phyloP scores from a whole-genome alignment of 345 rosid species.

The Eucalyptus cloeziana region DNA sequence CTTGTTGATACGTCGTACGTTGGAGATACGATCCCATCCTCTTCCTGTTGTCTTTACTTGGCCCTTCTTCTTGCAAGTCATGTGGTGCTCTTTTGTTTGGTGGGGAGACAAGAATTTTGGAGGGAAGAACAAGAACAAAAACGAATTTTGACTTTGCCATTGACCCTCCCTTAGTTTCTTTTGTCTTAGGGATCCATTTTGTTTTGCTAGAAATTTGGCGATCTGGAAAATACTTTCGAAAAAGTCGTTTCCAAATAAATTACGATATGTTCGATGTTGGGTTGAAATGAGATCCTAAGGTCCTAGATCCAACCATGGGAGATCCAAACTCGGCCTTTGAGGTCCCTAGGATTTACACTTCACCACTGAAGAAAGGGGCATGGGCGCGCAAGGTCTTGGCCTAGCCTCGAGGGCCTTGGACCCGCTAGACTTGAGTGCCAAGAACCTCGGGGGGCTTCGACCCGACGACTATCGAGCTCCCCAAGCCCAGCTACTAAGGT shows the following conservation, averaged over 20 bases:
- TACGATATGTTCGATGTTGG: not conserved
- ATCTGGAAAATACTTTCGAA: not conserved
- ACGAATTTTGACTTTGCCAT: not conserved
- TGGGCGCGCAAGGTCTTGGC: not conserved
- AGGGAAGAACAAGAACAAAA: no score
- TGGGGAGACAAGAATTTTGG: not conserved
- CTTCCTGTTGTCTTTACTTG: not conserved
- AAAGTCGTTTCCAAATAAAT: not conserved
- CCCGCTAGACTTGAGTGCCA: rapidly evolving
- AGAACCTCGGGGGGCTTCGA: not conserved
- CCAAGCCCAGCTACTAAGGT: rapidly evolving
- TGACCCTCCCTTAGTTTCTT: not conserved
- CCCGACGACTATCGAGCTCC: rapidly evolving
- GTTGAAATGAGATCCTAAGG: not conserved
- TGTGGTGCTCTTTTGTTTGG: not conserved
- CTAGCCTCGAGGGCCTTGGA: not conserved
- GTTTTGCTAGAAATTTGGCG: not conserved
- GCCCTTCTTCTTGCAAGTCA: not conserved
- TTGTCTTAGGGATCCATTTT: not conserved
- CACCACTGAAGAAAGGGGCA: not conserved
- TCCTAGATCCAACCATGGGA: not conserved
- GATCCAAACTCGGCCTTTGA: not conserved
- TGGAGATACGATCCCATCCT: not conserved
- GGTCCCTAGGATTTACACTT: not conserved
- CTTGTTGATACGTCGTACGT: not conserved